Evolutionary conservation across 345 rosid species (phyloP).

Genomic region (Arabidopsis arenosa): DNA sequence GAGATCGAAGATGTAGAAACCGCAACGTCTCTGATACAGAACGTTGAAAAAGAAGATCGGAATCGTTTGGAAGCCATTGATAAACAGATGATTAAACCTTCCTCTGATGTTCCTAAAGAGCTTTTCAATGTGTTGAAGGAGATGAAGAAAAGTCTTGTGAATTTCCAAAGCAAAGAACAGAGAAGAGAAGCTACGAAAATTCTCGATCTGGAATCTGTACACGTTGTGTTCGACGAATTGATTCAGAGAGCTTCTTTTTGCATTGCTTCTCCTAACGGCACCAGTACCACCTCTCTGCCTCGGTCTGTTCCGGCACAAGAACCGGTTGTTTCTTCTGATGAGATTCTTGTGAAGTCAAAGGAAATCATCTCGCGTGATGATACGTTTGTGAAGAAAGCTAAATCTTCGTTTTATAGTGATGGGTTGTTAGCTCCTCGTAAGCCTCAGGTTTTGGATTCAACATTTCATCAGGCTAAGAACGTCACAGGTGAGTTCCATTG

Average conservation of each 20-base stretch:
- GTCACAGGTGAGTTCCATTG: conserved; percentile 52
- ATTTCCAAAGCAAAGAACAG: conserved; percentile 71
- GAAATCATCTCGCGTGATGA: conserved; percentile 70
- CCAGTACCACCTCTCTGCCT: conserved; percentile 16
- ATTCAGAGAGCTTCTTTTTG: conserved; percentile 88
- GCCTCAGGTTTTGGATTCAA: conserved; percentile 63
- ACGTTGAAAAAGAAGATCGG: conserved; percentile 81
- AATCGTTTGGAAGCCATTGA: conserved; percentile 65
- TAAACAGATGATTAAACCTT: conserved; percentile 50
- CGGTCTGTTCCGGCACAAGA: not conserved
- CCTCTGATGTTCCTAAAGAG: conserved; percentile 69
- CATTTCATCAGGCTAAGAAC: conserved; percentile 56
- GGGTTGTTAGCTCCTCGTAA: conserved; percentile 49
- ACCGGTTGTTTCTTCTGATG: conserved; percentile 47
- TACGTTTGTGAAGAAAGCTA: conserved; percentile 64
- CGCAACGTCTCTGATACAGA: conserved; percentile 62
- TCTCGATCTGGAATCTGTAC: conserved; percentile 78
- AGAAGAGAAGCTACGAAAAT: conserved; percentile 70
- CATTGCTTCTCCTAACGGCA: conserved; percentile 47
- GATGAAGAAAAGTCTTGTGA: conserved; percentile 69
- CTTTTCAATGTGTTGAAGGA: conserved; percentile 69
- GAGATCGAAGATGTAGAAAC: conserved; percentile 83
- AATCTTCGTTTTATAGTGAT: conserved; percentile 59
- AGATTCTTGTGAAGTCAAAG: conserved; percentile 43
- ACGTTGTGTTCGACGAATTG: conserved; percentile 70